Percentiles rank a stretch among this genome's conserved stretches.
Evolutionary conservation across 225 moss, liverwort and hornwort genomes (phyloP).

Genomic region (Bryum argenteum): DNA sequence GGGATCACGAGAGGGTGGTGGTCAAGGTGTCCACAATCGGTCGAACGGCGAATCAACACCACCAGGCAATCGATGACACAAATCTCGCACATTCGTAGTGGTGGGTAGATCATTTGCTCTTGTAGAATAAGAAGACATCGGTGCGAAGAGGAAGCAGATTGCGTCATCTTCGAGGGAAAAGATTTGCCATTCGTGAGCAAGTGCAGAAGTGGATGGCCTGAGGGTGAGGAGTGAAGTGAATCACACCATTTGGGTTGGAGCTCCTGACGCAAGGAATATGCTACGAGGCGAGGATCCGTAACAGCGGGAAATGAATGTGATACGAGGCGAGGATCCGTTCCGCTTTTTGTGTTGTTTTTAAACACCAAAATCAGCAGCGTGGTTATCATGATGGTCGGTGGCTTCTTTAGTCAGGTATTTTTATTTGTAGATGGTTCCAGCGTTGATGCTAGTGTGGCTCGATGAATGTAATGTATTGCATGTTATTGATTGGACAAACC

Average conservation of each 20-base stretch:
- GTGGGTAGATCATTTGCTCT: constrained; percentile 25
- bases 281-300: background rate
- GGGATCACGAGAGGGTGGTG: too few species aligned
- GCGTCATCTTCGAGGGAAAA: constrained; percentile 7
- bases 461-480: constrained; percentile 56
- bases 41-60: constrained; percentile 74
- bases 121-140: constrained; percentile 55
- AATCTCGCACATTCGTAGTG: constrained; percentile 8
- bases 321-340: background rate
- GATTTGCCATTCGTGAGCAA: constrained; percentile 12
- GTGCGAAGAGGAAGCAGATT: constrained; percentile 24
- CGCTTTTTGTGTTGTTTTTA: background rate
- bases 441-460: constrained; percentile 37
- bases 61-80: constrained; percentile 68
- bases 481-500: constrained; percentile 51
- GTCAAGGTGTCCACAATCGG: constrained; percentile 39
- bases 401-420: constrained; percentile 37
- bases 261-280: constrained; percentile 2
- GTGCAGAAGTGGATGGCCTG: constrained; percentile 24
- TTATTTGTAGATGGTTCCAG: constrained; percentile 37
- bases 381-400: constrained; percentile 22
- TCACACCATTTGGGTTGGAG: constrained; percentile 10
- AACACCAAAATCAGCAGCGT: background rate
- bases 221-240: constrained; percentile 3
- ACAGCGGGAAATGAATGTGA: background rate